phyloP scores from a whole-genome alignment of 208 protist genomes.

The Sergeia podlipaevii region DNA sequence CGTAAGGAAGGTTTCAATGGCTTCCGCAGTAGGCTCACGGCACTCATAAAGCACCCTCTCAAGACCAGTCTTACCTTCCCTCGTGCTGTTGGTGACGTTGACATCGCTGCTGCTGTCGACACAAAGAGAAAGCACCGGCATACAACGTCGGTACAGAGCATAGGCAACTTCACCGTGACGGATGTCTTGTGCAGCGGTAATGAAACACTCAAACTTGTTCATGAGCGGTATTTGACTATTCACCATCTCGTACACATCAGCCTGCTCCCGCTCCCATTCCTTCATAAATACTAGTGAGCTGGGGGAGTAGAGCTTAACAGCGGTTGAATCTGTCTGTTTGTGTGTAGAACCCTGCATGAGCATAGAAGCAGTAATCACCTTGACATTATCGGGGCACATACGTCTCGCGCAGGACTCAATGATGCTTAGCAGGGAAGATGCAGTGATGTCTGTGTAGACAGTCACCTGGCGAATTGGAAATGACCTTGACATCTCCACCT shows the following conservation, averaged over 20 bases:
- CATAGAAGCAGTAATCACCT: too few relatives aligned
- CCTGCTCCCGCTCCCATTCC: constrained; percentile 46
- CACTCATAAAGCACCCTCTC: constrained; percentile 13
- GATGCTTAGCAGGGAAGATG: constrained; percentile 5
- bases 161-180: constrained; percentile 45
- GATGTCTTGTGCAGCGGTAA: constrained; percentile 29
- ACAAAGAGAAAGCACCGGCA: constrained; percentile 68
- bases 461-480: constrained; percentile 6
- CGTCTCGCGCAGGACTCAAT: not conserved
- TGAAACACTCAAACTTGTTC: constrained; percentile 38
- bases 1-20: constrained; percentile 29
- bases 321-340: constrained; percentile 1
- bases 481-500: not conserved
- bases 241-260: constrained; percentile 29
- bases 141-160: constrained; percentile 54
- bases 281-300: constrained; percentile 25
- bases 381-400: constrained; percentile 1
- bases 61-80: not conserved
- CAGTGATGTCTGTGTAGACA: constrained; percentile 18
- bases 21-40: constrained; percentile 9
- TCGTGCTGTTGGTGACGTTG: not conserved
- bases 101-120: not conserved
- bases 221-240: constrained; percentile 35
- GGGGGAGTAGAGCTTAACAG: not conserved
- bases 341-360: constrained; percentile 4